A percentile compares a stretch with the other conserved stretches of the same genome.
Evolutionary conservation across 108 stramenopile species (phyloP).

Genomic region (Schizochytrium sp.): DNA sequence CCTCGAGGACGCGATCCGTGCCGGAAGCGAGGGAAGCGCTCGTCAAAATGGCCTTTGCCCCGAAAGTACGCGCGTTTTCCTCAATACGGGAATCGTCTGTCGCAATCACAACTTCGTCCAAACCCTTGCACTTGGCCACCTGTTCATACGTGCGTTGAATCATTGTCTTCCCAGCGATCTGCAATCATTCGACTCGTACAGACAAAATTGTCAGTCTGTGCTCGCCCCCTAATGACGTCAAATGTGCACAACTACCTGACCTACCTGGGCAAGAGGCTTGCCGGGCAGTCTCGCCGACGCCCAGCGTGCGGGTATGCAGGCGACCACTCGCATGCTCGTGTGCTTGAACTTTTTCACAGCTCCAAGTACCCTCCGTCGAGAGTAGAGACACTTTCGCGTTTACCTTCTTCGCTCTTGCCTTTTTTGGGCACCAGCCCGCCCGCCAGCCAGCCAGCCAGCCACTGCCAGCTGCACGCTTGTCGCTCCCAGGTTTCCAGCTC

Average conservation of each 20-base stretch:
- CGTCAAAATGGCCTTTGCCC: not conserved
- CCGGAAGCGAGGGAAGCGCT: not conserved
- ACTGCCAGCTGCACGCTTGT: too few species aligned
- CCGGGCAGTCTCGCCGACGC: not conserved
- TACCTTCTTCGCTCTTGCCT: too few species aligned
- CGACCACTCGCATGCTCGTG: not conserved
- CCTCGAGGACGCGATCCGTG: not conserved
- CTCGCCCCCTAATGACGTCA: too few species aligned
- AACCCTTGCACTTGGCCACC: not conserved
- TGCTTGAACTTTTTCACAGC: not conserved
- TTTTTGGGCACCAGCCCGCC: too few species aligned
- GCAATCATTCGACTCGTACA: too few species aligned
- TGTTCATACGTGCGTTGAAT: not conserved
- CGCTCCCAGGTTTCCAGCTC: too few species aligned
- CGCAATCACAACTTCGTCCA: not conserved
- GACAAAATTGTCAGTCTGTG: too few species aligned
- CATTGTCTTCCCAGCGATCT: not conserved
- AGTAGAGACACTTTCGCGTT: too few species aligned
- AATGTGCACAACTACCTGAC: not conserved
- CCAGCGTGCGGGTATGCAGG: not conserved
- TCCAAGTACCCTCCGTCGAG: too few species aligned
- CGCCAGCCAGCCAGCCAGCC: too few species aligned
- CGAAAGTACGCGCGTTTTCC: not conserved
- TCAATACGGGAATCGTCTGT: not conserved
- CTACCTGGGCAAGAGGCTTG: not conserved